Percentiles rank a stretch among this genome's conserved stretches.
phyloP scores from a whole-genome alignment of 2,329 filamentous ascomycete species.

The Hymenoscyphus repandus region DNA sequence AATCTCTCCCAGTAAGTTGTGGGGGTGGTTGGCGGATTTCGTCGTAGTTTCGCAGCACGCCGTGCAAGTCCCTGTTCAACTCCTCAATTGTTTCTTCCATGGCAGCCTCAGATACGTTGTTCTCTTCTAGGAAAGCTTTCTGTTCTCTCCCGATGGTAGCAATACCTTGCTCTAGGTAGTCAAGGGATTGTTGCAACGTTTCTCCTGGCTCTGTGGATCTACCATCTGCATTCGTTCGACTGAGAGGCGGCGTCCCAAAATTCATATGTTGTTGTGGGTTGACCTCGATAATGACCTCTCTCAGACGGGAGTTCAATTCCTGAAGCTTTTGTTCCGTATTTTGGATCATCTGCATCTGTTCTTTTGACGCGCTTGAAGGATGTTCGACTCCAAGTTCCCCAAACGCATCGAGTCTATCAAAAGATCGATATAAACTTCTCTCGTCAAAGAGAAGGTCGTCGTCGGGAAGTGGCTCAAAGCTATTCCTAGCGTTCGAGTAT shows the following conservation, averaged over 20 bases:
- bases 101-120: slow-evolving; percentile 24
- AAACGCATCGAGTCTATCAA: slow-evolving; percentile 56
- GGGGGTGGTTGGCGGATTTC: slow-evolving; percentile 53
- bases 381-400: slow-evolving; percentile 17
- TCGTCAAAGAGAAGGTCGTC: slow-evolving; percentile 70
- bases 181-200: slow-evolving; percentile 53
- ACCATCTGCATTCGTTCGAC: slow-evolving; percentile 39
- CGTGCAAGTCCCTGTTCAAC: slow-evolving; percentile 60
- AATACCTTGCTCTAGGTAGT: slow-evolving; percentile 66
- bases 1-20: slow-evolving; percentile 46
- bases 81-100: slow-evolving; percentile 50
- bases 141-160: slow-evolving; percentile 55
- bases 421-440: slow-evolving; percentile 63
- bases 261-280: slow-evolving; percentile 42
- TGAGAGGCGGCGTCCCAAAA: slow-evolving; percentile 21
- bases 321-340: slow-evolving; percentile 63
- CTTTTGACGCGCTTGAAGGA: slow-evolving; percentile 13
- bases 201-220: slow-evolving; percentile 39
- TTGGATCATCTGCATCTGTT: slow-evolving; percentile 46
- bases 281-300: slow-evolving; percentile 59
- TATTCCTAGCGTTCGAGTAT: slow-evolving; percentile 57
- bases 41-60: slow-evolving; percentile 46
- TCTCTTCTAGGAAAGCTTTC: slow-evolving; percentile 14
- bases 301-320: slow-evolving; percentile 60
- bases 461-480: slow-evolving; percentile 44